Evolutionary conservation across 139 green algal genomes (phyloP).

Genomic region (Edaphochlamys debaryana): DNA sequence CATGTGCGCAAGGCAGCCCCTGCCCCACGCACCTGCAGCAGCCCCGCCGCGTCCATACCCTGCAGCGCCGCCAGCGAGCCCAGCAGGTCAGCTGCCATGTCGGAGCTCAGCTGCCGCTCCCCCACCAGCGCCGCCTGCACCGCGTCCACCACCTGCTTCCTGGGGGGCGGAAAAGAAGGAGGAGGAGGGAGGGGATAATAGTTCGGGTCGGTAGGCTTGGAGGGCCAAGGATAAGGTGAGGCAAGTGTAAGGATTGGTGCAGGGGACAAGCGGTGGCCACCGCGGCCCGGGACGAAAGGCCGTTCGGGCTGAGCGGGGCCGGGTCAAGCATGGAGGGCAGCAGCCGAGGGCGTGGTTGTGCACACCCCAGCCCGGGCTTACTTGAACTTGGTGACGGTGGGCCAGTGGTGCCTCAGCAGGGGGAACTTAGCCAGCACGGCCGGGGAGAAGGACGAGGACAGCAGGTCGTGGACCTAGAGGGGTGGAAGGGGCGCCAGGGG

Average conservation of each 20-base stretch:
- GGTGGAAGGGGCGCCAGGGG: no score
- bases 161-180: no score
- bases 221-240: no score
- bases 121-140: constrained; percentile 54
- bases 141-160: constrained; percentile 69
- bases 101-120: constrained; percentile 33
- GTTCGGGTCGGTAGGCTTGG: no score
- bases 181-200: no score
- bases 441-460: constrained; percentile 45
- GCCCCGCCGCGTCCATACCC: constrained; percentile 35
- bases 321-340: no score
- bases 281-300: no score
- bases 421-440: constrained; percentile 79
- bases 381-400: constrained; percentile 86
- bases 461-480: constrained; percentile 69
- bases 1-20: no score
- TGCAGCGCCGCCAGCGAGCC: constrained; percentile 62
- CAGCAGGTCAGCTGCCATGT: constrained; percentile 64
- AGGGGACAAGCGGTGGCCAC: no score
- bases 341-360: no score
- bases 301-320: no score
- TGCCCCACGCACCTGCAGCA: constrained; percentile 54
- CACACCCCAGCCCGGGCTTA: constrained; percentile 35
- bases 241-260: no score
- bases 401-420: constrained; percentile 92